phyloP scores from a whole-genome alignment of 495 filamentous ascomycete species.

The Penicillium lagena region DNA sequence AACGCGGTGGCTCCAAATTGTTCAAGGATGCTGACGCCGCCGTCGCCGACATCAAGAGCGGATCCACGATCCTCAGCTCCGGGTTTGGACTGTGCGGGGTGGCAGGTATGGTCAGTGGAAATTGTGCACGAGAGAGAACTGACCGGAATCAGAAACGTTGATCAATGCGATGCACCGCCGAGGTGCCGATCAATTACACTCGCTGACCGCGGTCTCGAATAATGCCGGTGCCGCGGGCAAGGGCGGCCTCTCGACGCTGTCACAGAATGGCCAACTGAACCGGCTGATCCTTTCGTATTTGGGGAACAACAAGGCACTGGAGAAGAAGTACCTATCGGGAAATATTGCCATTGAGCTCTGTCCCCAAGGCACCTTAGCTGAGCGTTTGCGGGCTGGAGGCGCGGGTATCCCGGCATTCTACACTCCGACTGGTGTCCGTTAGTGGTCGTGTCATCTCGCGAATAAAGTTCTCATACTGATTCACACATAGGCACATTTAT shows the following conservation, averaged over 20 bases:
- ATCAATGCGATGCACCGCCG: constrained; percentile 69
- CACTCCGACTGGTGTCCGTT: constrained; percentile 75
- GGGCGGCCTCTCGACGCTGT: constrained; percentile 70
- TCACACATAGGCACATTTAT: constrained; percentile 53
- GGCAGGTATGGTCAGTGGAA: constrained; percentile 36
- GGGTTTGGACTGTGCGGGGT: constrained; percentile 88
- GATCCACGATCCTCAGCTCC: constrained; percentile 68
- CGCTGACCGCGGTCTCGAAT: constrained; percentile 82
- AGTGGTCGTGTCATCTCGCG: constrained; percentile 4
- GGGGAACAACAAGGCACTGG: constrained; percentile 84
- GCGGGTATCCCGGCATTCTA: constrained; percentile 89
- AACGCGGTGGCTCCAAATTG: constrained; percentile 51
- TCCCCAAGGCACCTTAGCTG: constrained; percentile 84
- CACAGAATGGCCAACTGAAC: constrained; percentile 70
- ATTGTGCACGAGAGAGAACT: background rate
- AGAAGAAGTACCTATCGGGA: constrained; percentile 76
- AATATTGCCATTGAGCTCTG: constrained; percentile 81
- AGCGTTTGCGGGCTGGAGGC: constrained; percentile 76
- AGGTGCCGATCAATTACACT: constrained; percentile 59
- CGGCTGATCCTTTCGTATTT: constrained; percentile 84
- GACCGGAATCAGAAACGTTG: constrained; percentile 53
- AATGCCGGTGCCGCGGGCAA: constrained; percentile 76
- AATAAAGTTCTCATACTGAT: background rate
- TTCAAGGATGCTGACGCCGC: constrained; percentile 68
- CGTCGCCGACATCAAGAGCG: constrained; percentile 66